Evolutionary conservation across 208 protist species (phyloP), one percentile per base, ranked within the genome.

Genomic region (Leishmania lainsoni): DNA sequence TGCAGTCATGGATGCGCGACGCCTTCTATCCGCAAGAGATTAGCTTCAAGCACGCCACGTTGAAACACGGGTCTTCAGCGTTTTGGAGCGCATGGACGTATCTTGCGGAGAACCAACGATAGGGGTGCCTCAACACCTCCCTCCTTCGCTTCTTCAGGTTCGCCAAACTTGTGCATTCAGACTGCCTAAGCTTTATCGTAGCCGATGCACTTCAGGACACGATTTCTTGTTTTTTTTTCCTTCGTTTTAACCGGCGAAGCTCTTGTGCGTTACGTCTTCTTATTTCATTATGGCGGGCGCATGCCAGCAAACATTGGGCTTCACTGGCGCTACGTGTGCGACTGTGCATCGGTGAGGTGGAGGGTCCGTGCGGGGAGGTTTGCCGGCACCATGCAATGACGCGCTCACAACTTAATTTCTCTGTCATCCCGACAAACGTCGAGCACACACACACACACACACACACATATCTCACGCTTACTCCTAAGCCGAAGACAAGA

Each of bases 11-110:
- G 93, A 35, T 97, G 75, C 85, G 90, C n/a, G 94, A 97, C 73
- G 91, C 84, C 49, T 95, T 95, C 80, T 94, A 94, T 80, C 93
- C 93, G 22, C 93, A 97, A 79, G 85, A 84, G 39, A 84, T 93
- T 17, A 66, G 70, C 16, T 97, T 91, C 85, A 97, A 97, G 85
- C 52, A 52, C 22, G 81, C 83, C 39, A 84, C 85, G 16, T 81
- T 97, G 39, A 81, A 81, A 42, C 86, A 80, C 45, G 93, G 93
- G 2, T 73, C 76, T 35, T 52, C 79, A 8, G 79, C 87, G 9
- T 96, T 96, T 78, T 82, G 78, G 66, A 66, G 75, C 1, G 83
- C 79, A 0, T 81, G 83, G 76, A 45, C 32, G 3, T 51, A 85
- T 70, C 81, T 88, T 49, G 32, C 73, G 17, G 26, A 48, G 54